A percentile compares a stretch with the other conserved stretches of the same genome.
Evolutionary conservation across 2,329 filamentous ascomycete species (phyloP).

Genomic region (Penicillium occitanis): DNA sequence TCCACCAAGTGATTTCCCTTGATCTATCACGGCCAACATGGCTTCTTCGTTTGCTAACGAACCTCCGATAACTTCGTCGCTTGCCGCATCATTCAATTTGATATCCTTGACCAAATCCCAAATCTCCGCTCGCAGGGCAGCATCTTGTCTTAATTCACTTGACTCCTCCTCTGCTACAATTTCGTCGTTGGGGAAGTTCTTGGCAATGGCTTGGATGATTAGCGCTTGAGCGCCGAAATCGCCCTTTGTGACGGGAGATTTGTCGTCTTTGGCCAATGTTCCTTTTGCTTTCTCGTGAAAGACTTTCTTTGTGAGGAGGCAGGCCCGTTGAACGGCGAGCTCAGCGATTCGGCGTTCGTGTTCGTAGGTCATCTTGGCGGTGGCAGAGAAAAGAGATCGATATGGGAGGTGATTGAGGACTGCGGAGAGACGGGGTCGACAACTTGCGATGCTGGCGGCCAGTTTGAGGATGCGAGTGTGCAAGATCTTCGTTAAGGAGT

Average conservation of each 20-base stretch:
- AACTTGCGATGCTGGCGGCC: conserved; percentile 43
- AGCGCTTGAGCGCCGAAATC: conserved; percentile 97
- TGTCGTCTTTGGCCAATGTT: conserved; percentile 90
- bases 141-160: conserved; percentile 70
- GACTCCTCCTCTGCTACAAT: conserved; percentile 97
- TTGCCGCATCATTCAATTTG: conserved; percentile 64
- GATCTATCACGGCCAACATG: conserved; percentile 60
- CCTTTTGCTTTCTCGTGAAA: conserved; percentile 90
- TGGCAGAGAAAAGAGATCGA: conserved; percentile 26
- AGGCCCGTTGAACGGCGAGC: conserved; percentile 82
- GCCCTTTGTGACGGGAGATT: conserved; percentile 94
- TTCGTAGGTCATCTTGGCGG: conserved; percentile 57
- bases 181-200: conserved; percentile 86
- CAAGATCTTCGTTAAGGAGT: neutral
- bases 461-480: conserved; percentile 36
- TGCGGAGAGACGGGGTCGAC: conserved; percentile 42
- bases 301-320: conserved; percentile 72
- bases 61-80: conserved; percentile 69
- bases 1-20: conserved; percentile 48
- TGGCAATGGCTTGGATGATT: conserved; percentile 85
- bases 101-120: conserved; percentile 79
- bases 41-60: conserved; percentile 62
- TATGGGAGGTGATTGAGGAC: conserved; percentile 33
- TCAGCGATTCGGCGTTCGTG: conserved; percentile 81
- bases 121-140: conserved; percentile 68